Evolutionary conservation across 2,329 filamentous ascomycete genomes (phyloP).

Genomic region (Neofusicoccum cordaticola): DNA sequence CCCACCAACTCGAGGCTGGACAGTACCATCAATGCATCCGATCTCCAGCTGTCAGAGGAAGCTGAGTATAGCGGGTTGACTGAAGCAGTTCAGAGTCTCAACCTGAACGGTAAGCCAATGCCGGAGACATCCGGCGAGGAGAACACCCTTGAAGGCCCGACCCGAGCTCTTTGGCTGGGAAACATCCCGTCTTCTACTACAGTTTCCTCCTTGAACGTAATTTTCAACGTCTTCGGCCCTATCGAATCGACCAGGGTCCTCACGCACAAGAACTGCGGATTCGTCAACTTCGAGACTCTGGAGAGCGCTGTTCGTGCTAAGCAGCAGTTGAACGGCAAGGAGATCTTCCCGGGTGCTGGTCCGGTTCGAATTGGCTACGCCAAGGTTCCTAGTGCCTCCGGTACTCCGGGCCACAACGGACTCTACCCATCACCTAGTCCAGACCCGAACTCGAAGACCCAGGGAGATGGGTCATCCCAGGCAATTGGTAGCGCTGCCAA

Average conservation of each 20-base stretch:
- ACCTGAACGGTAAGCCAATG: conserved; percentile 62
- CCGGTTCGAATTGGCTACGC: conserved; percentile 96
- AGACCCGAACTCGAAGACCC: conserved; percentile 59
- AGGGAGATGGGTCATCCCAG: conserved; percentile 12
- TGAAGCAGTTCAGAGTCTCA: conserved; percentile 78
- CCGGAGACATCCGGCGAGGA: conserved; percentile 69
- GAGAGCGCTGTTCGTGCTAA: conserved; percentile 91
- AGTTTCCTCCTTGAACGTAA: conserved; percentile 87
- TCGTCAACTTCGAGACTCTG: conserved; percentile 92
- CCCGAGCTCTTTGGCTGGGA: conserved; percentile 91
- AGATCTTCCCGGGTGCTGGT: conserved; percentile 95
- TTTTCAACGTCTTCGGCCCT: conserved; percentile 89
- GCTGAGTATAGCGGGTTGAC: conserved; percentile 77
- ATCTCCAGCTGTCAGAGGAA: conserved; percentile 71
- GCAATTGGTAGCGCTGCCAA: conserved; percentile 39
- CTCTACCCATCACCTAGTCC: conserved; percentile 89
- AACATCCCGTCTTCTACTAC: conserved; percentile 97
- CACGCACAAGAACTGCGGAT: conserved; percentile 98
- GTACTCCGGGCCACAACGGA: conserved; percentile 84
- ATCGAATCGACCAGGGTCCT: conserved; percentile 90
- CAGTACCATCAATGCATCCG: conserved; percentile 70
- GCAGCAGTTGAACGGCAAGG: conserved; percentile 85
- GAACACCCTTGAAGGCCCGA: conserved; percentile 79
- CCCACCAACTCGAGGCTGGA: conserved; percentile 74
- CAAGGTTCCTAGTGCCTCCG: conserved; percentile 85